Evolutionary conservation across 2,329 filamentous ascomycete species (phyloP).

Genomic region (Microcyclospora pomicola): DNA sequence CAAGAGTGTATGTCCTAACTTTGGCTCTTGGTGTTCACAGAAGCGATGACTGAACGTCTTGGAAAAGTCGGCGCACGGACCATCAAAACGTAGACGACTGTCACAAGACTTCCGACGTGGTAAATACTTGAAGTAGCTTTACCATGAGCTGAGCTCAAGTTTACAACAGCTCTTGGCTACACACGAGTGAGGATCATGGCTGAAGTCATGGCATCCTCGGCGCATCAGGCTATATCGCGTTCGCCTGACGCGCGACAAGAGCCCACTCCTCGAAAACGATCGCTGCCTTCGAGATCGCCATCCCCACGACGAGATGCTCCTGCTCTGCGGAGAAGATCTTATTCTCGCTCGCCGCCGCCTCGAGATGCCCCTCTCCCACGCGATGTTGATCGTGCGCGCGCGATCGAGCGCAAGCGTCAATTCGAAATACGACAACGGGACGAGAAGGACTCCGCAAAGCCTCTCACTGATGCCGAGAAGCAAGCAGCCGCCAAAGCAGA

Average conservation of each 20-base stretch:
- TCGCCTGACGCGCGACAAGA: constrained; percentile 6
- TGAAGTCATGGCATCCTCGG: constrained; percentile 1
- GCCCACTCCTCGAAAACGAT: constrained; percentile 18
- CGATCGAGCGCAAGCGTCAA: constrained; percentile 39
- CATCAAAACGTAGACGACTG: too few relatives aligned
- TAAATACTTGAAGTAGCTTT: too few relatives aligned
- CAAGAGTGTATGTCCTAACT: too few relatives aligned
- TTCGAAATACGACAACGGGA: constrained; percentile 29
- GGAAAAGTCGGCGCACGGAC: too few relatives aligned
- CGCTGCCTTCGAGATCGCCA: constrained; percentile 21
- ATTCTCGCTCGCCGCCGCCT: constrained; percentile 20
- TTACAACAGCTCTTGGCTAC: too few relatives aligned
- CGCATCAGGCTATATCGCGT: background rate
- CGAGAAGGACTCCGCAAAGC: constrained; percentile 35
- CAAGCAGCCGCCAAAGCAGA: constrained; percentile 74
- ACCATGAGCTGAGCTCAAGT: too few relatives aligned
- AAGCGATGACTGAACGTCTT: too few relatives aligned
- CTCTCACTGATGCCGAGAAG: constrained; percentile 65
- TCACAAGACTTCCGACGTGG: too few relatives aligned
- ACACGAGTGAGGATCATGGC: constrained; percentile 1
- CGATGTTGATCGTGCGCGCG: constrained; percentile 36
- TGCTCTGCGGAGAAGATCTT: constrained; percentile 17
- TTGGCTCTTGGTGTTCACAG: too few relatives aligned
- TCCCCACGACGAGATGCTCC: constrained; percentile 22
- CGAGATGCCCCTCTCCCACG: constrained; percentile 29